Evolutionary conservation across 2,329 filamentous ascomycete genomes (phyloP).

Genomic region (Phialocephala sp.): DNA sequence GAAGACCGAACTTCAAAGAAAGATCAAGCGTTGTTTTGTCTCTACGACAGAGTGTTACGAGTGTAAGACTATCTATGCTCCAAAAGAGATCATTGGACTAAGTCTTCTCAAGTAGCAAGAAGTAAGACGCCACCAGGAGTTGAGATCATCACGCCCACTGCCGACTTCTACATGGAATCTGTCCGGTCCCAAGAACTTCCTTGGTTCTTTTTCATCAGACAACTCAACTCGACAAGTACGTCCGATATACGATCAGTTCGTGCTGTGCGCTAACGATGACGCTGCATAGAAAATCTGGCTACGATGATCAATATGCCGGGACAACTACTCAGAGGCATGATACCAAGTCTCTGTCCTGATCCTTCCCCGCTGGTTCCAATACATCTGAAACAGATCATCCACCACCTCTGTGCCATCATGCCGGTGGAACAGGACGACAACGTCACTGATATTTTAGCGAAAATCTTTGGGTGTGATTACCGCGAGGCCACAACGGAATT

Average conservation of each 20-base stretch:
- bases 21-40: not conserved
- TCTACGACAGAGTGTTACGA: not conserved
- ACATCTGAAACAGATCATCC: not conserved
- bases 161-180: not conserved
- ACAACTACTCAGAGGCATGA: not conserved
- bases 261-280: not conserved
- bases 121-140: not conserved
- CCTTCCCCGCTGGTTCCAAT: not conserved
- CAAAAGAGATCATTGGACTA: no score
- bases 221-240: not conserved
- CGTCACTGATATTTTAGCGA: not conserved
- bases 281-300: not conserved
- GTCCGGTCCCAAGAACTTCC: constrained; percentile 9
- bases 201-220: not conserved
- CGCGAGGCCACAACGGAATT: not conserved
- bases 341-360: not conserved
- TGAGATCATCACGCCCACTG: not conserved
- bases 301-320: not conserved
- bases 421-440: not conserved
- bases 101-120: not conserved
- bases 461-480: not conserved
- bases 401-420: not conserved
- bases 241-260: not conserved
- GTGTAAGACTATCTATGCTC: not conserved
- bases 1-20: not conserved